Base-by-base conservation (phyloP, 225 moss, liverwort and hornwort species). In the Sphagnum tenellum region DNA sequence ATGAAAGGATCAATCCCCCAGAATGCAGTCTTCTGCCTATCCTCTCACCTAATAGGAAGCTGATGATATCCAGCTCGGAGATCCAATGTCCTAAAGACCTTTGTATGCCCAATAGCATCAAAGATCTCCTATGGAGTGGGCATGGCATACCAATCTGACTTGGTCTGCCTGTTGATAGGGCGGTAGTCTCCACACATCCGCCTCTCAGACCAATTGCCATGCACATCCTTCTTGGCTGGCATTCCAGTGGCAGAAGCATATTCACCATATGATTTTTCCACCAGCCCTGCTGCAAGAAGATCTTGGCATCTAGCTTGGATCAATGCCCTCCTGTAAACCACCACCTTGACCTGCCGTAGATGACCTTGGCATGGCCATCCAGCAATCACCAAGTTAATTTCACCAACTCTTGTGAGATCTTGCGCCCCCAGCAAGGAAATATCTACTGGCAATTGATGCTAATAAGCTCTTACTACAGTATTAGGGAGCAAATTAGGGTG, bases 381-480 rank as follows among this genome's bases (percentile, higher is more conserved):
- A 13, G 13, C 47, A 60, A 60, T 69, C n/a, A 69, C 59, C 13
- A 69, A 47, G 49, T 69, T 10, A 69, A 48, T 69, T 56, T 46
- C 29, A 29, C 29, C 29, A 29, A 29, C 29, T 29, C 29, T 29
- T 29, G 29, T 29, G 29, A 67, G 12, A 47, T 57, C 56, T n/a
- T 45, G 6, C 51, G 3, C 66, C 53, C 66, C 66, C 66, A 66
- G 29, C 13, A 66, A 53, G 12, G 4, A n/a, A 45, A 53, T 66
- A 5, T 53, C 13, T 11, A 0, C 1, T 4, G 52, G 53, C 14
- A 66, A 53, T 44, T 11, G 5, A 4, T 12, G 8, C 4, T 66
- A 2, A 44, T 66, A 66, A 3, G 8, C 66, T 55, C 46, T 50
- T 9, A 55, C 45, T 5, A 3, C 53, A 13, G 53, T 52, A 4